These are phyloP conservation scores for Hypoxylon subgilvum DNA, from an alignment of 495 filamentous ascomycete genomes.

Conservation along the genomic window DNA sequence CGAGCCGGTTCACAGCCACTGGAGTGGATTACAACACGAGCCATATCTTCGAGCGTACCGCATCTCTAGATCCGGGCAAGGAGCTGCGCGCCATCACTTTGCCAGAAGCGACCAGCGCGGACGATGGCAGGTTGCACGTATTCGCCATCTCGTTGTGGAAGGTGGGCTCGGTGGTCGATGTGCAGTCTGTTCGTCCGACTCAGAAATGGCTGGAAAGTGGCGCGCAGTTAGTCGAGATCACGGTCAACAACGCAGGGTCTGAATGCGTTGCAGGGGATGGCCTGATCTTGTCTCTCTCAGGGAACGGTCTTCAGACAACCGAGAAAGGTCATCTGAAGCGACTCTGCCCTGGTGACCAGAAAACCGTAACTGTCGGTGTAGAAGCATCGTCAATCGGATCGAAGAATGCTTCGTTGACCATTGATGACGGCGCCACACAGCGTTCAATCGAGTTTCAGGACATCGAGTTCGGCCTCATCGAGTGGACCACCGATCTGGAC, in stretches of 20 bases:
- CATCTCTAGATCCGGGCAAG: slow-evolving; percentile 55
- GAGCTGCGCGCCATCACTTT: slow-evolving; percentile 51
- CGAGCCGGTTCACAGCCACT: slow-evolving; percentile 52
- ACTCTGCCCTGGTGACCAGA: slow-evolving; percentile 60
- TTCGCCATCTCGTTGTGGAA: slow-evolving; percentile 51
- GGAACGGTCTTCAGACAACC: slow-evolving; percentile 48
- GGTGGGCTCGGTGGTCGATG: slow-evolving; percentile 28
- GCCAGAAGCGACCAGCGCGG: slow-evolving; percentile 43
- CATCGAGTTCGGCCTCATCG: slow-evolving; percentile 38
- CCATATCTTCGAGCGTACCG: slow-evolving; percentile 59
- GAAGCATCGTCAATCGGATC: slow-evolving; percentile 23
- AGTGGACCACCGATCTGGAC: slow-evolving; percentile 41
- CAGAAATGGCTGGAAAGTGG: slow-evolving; percentile 55
- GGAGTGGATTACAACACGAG: slow-evolving; percentile 57
- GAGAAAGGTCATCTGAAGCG: slow-evolving; percentile 51
- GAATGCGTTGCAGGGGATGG: slow-evolving; percentile 49
- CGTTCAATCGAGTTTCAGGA: slow-evolving; percentile 7
- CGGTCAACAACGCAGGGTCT: slow-evolving; percentile 57
- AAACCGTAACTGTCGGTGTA: slow-evolving; percentile 55
- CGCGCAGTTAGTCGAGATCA: slow-evolving; percentile 58
- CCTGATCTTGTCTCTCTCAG: slow-evolving; percentile 46
- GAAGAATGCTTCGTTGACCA: slow-evolving; percentile 18
- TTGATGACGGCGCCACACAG: slow-evolving; percentile 3
- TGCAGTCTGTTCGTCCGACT: slow-evolving; percentile 59
- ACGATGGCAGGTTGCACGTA: slow-evolving; percentile 49